phyloP scores from a whole-genome alignment of 2,329 filamentous ascomycete genomes.

The Epichloe scottii region DNA sequence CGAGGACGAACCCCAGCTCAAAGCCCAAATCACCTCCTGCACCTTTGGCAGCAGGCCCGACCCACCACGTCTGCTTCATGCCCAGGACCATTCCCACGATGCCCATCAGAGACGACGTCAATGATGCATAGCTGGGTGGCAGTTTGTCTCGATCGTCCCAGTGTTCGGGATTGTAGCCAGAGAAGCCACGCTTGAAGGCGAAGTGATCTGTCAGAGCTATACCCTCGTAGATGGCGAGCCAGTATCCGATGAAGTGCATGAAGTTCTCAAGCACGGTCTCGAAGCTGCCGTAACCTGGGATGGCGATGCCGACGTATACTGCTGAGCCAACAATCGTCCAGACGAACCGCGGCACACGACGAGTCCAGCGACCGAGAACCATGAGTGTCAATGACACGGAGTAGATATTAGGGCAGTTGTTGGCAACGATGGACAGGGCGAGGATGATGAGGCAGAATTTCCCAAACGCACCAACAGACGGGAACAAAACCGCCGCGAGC shows the following conservation, averaged over 20 bases:
- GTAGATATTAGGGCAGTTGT: conserved; percentile 64
- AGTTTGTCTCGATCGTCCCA: conserved; percentile 47
- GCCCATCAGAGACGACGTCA: conserved; percentile 50
- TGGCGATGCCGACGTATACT: conserved; percentile 55
- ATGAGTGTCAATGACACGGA: conserved; percentile 56
- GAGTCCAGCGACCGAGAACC: conserved; percentile 42
- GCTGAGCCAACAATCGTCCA: conserved; percentile 52
- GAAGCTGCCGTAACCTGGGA: conserved; percentile 57
- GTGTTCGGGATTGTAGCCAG: conserved; percentile 43
- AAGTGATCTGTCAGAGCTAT: conserved; percentile 56
- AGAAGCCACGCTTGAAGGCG: conserved; percentile 49
- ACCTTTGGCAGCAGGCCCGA: conserved; percentile 49
- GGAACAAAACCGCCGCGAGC: conserved; percentile 46
- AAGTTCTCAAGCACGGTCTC: conserved; percentile 55
- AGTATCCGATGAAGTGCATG: conserved; percentile 58
- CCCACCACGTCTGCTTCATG: conserved; percentile 59
- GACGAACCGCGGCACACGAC: conserved; percentile 52
- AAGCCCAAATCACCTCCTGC: conserved; percentile 43
- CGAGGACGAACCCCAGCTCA: conserved; percentile 43
- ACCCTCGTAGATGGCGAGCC: conserved; percentile 61
- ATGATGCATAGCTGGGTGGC: conserved; percentile 50
- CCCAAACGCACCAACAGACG: conserved; percentile 53
- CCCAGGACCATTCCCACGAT: conserved; percentile 53
- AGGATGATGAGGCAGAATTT: conserved; percentile 59
- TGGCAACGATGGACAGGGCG: conserved; percentile 54